Base-by-base conservation (phyloP, 164 flowering plant genomes). In the Chimonanthus salicifolius region DNA sequence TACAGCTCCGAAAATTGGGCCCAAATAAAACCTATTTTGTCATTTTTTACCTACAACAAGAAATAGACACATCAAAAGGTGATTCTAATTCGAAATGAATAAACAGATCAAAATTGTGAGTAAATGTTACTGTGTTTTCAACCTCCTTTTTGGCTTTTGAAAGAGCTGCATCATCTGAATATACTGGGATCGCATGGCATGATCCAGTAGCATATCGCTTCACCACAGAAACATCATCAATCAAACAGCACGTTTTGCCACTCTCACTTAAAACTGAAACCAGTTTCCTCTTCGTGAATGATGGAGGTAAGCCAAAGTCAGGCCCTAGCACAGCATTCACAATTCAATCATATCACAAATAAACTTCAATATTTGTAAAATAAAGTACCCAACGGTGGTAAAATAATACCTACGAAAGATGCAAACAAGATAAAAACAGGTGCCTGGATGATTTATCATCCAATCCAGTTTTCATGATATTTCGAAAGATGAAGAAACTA, bases 131-230 rank as follows among this genome's bases (percentile, higher is more conserved):
- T 9, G 5, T 44, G 45, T 43, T 66, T 15, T 66, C 46, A 81
- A 94, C 99, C 99, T 95, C 98, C 78, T 88, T 95, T 60, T 16
- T 84, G 64, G 93, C 91, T 80, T 80, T 91, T 18, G 76, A 78
- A 82, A 92, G 90, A 73, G 97, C 98, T 79, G 89, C 97, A 65
- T 90, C 97, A 78, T 96, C 99, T 20, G 94, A 90, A 50, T 80
- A 80, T 33, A 91, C 91, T 5, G 99, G 97, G 73, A 96, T 78
- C 49, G 96, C 83, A 84, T 94, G 85, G 68, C 94, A 91, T 58
- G 89, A 76, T 71, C 86, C 97, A 75, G 90, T 77, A 66, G 97
- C 88, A 87, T 87, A 94, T 62, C 97, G 89, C 84, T 90, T 96
- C 78, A 94, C 92, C 11, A 88, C 77, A 49, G 95, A 87, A 54